Conservation (phyloP, 208 protist genomes). For the Leishmania mexicana region DNA sequence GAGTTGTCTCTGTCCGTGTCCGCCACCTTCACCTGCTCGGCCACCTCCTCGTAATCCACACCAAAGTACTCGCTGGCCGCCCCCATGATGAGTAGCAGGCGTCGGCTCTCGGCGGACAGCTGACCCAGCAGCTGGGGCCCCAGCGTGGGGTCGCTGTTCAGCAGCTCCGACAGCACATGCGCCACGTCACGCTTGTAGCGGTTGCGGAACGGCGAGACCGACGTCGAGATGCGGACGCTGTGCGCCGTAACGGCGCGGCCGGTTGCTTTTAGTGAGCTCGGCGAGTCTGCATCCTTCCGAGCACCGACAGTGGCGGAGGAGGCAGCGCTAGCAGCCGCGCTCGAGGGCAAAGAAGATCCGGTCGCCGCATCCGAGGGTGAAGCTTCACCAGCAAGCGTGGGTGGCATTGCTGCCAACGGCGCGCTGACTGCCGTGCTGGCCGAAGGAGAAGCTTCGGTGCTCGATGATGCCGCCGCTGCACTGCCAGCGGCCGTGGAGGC, state of each 20-base stretch:
- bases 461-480: background rate
- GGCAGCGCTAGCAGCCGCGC: background rate
- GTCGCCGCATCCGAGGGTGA: background rate
- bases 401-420: background rate
- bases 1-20: conserved; percentile 72
- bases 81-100: conserved; percentile 79
- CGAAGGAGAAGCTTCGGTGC: background rate
- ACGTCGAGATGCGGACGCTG: conserved; percentile 18
- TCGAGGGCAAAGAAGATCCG: background rate
- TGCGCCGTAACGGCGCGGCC: background rate
- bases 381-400: background rate
- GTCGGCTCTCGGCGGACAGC: conserved; percentile 72
- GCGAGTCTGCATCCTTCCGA: background rate
- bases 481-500: background rate
- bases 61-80: conserved; percentile 87
- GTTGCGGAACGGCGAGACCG: conserved; percentile 42
- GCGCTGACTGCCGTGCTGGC: background rate
- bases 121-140: conserved; percentile 48
- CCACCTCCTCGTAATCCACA: conserved; percentile 55
- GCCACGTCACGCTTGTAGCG: conserved; percentile 60
- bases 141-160: conserved; percentile 53
- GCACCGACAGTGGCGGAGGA: background rate
- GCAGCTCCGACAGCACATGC: conserved; percentile 42
- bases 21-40: conserved; percentile 72
- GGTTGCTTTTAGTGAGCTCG: background rate